phyloP scores from a whole-genome alignment of 1,284 basidiomycete genomes.

The Naganishia albida region DNA sequence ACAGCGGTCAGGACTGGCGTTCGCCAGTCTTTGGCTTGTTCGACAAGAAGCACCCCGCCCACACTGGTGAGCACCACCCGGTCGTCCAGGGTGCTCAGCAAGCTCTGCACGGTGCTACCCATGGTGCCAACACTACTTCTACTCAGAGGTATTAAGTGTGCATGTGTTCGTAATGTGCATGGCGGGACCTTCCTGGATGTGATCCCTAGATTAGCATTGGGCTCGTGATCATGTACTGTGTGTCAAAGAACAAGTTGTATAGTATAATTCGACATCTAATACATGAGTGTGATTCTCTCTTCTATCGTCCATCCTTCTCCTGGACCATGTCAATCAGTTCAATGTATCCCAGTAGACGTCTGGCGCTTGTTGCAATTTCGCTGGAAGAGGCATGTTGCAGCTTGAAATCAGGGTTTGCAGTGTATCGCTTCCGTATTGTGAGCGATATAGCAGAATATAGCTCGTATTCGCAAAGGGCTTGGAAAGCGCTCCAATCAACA shows the following conservation, averaged over 20 bases:
- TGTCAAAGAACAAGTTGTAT: conserved; percentile 22
- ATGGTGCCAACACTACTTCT: background rate
- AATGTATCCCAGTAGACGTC: too few species aligned
- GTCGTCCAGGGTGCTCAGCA: conserved; percentile 3
- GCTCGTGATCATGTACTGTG: conserved; percentile 2
- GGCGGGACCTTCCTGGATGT: background rate
- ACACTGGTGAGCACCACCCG: conserved; percentile 45
- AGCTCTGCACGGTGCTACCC: conserved; percentile 15
- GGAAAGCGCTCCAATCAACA: too few species aligned
- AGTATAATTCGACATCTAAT: conserved; percentile 23
- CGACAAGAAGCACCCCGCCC: conserved; percentile 45
- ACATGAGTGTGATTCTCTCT: background rate
- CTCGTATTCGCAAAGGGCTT: too few species aligned
- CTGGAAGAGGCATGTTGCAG: too few species aligned
- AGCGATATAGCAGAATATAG: too few species aligned
- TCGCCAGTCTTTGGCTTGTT: conserved; percentile 49
- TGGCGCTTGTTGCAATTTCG: background rate
- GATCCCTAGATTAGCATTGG: conserved; percentile 9
- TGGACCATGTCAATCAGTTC: background rate
- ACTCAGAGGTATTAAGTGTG: background rate
- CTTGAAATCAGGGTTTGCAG: too few species aligned
- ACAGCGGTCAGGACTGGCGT: conserved; percentile 44
- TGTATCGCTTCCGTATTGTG: too few species aligned
- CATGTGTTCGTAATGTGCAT: background rate
- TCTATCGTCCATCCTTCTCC: background rate